Conservation (phyloP, 2,329 filamentous ascomycete genomes). For the Hypoxylon sp. region DNA sequence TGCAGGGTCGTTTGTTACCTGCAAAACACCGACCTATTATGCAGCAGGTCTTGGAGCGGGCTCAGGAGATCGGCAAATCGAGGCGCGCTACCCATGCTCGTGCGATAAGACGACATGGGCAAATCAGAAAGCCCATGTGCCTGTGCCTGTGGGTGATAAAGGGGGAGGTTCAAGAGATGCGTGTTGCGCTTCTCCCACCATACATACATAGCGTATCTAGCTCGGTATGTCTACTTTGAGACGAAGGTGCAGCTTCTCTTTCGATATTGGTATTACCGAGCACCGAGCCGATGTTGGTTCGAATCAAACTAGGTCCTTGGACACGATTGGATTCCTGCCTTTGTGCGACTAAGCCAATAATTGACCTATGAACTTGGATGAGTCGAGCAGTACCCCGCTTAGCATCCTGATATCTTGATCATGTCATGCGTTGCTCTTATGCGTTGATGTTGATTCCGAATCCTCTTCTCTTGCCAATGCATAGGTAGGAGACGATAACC, state of each 20-base stretch:
- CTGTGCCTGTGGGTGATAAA: slow-evolving; percentile 23
- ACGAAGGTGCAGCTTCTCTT: slow-evolving; percentile 8
- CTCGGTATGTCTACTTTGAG: slow-evolving; percentile 31
- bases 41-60: slow-evolving; percentile 20
- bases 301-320: not conserved
- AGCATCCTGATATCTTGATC: too few species aligned
- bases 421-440: too few species aligned
- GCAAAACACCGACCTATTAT: slow-evolving; percentile 17
- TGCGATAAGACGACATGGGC: slow-evolving; percentile 35
- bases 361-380: too few species aligned
- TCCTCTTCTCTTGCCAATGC: not conserved
- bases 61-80: slow-evolving; percentile 35
- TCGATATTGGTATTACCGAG: not conserved
- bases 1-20: slow-evolving; percentile 11
- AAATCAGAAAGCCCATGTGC: slow-evolving; percentile 41
- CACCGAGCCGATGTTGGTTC: not conserved
- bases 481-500: not conserved
- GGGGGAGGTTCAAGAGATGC: slow-evolving; percentile 5
- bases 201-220: not conserved
- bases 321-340: not conserved
- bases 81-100: slow-evolving; percentile 24
- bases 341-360: too few species aligned
- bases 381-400: too few species aligned
- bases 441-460: not conserved
- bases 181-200: slow-evolving; percentile 9